Percentiles rank a stretch among this genome's conserved stretches.
Conservation (phyloP, 208 protist genomes). For the Giardia muris region DNA sequence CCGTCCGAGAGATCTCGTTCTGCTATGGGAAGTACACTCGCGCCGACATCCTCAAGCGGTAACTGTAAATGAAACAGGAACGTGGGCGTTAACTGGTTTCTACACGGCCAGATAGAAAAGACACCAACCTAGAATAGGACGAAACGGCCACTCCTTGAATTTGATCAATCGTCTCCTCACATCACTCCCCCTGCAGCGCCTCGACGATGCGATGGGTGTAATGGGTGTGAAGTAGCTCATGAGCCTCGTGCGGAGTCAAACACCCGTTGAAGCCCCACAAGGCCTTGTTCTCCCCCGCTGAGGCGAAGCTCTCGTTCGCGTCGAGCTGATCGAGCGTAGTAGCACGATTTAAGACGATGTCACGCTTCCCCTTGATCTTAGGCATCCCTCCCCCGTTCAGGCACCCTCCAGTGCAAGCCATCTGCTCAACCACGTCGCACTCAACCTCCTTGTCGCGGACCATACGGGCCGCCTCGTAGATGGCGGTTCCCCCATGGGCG, state of each 20-base stretch:
- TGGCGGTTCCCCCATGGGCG: background rate
- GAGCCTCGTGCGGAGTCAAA: background rate
- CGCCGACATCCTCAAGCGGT: too few relatives aligned
- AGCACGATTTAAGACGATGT: background rate
- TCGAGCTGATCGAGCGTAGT: background rate
- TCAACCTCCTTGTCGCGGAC: background rate
- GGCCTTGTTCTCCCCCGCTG: background rate
- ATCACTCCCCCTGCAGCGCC: background rate
- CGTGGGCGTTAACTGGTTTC: too few relatives aligned
- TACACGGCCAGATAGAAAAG: too few relatives aligned
- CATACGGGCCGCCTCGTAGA: background rate
- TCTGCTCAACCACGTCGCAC: slow-evolving; percentile 46
- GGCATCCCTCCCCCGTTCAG: slow-evolving; percentile 45
- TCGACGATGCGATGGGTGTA: background rate
- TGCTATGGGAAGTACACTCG: too few relatives aligned
- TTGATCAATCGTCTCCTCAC: too few relatives aligned
- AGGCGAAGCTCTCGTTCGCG: background rate
- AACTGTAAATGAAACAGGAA: too few relatives aligned
- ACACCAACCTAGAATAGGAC: too few relatives aligned
- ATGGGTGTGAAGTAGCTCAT: background rate
- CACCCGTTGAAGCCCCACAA: background rate
- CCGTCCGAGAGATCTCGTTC: too few relatives aligned
- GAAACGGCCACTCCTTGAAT: too few relatives aligned
- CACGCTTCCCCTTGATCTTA: slow-evolving; percentile 30
- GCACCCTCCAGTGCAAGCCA: slow-evolving; percentile 49